Base-by-base conservation (phyloP, 176 grass and related monocot species). In the Dactylis glomerata region DNA sequence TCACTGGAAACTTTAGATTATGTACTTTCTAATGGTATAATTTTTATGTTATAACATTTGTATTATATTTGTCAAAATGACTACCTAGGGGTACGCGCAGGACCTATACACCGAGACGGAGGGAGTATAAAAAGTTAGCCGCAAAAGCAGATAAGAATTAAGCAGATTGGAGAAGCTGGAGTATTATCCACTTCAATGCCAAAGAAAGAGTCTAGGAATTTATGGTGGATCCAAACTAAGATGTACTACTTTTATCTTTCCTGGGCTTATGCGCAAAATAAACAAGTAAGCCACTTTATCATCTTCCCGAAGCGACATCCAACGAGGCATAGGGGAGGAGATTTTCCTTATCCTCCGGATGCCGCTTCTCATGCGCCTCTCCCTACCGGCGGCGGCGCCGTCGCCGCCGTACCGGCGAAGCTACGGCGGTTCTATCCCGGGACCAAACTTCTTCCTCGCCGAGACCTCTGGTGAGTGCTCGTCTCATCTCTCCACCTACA, bases 341-440 rank as follows among this genome's bases (percentile, higher is more conserved):
- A 73, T 72, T 86, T 81, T 55, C 81, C 80, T 76, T 87, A 87
- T 87, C 85, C 85, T 78, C 68, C 23, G 5, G 37, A 97, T 97
- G 95, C 46, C 78, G 81, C 57, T 89, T 82, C 84, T 87, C 20
- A 75, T 92, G 88, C 88, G 62, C 28, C 88, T 51, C 62, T 69
- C 74, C 44, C 65, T 81, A 63, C 75, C 86, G 41, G 54, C 86
- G 77, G 68, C 79, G 83, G 40, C 86, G 83, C 61, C 79, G 70
- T 8, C 47, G 23, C 3, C 76, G 23, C 47, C 62, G 13, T 63
- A 76, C 45, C 64, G 66, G 23, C 67, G 30, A 75, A 91, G 54
- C 64, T 81, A 24, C 41, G 62, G 51, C 19, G 22, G 13, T 19
- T 67, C 13, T 12, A 36, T 52, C 13, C 24, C 3, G 20, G 70